These are phyloP conservation scores for Glomus cerebriforme DNA, from an alignment of 192 early-diverging fungal genomes.

Conservation along the genomic window DNA sequence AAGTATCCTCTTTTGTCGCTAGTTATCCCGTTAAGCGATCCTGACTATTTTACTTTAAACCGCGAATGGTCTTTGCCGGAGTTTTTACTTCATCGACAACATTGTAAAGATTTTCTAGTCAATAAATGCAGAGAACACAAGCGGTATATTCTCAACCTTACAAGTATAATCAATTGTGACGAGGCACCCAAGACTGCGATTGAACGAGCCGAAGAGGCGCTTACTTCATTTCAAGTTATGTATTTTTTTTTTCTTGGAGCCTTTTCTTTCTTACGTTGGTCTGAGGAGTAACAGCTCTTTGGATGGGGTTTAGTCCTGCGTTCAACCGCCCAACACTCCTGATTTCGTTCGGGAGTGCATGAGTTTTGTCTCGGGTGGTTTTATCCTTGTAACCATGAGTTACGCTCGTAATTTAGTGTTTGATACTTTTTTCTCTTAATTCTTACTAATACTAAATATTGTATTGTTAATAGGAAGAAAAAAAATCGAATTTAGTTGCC, in stretches of 20 bases:
- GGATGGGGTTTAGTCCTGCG: conserved; percentile 21
- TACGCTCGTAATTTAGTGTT: background rate
- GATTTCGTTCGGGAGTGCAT: background rate
- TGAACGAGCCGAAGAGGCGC: background rate
- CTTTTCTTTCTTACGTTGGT: conserved; percentile 6
- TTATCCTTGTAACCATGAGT: background rate
- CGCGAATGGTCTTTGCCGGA: conserved; percentile 8
- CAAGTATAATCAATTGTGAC: background rate
- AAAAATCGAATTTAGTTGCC: background rate
- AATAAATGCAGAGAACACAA: conserved; percentile 3
- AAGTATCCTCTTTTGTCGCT: too few relatives aligned
- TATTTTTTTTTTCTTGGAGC: conserved; percentile 6
- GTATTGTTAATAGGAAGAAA: background rate
- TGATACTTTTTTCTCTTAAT: background rate
- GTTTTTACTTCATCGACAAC: conserved; percentile 10
- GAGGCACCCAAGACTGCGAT: background rate
- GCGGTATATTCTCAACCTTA: background rate
- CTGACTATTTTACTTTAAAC: too few relatives aligned
- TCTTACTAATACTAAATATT: background rate
- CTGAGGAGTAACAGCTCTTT: conserved; percentile 8
- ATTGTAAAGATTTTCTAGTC: conserved; percentile 15
- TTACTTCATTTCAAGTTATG: background rate
- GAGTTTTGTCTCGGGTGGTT: conserved; percentile 18
- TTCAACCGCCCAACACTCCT: conserved; percentile 5
- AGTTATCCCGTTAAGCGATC: too few relatives aligned